Evolutionary conservation across 768 basidiomycete genomes (phyloP), one percentile per base, ranked within the genome.

Genomic region (Paxillus ammoniavirescens): DNA sequence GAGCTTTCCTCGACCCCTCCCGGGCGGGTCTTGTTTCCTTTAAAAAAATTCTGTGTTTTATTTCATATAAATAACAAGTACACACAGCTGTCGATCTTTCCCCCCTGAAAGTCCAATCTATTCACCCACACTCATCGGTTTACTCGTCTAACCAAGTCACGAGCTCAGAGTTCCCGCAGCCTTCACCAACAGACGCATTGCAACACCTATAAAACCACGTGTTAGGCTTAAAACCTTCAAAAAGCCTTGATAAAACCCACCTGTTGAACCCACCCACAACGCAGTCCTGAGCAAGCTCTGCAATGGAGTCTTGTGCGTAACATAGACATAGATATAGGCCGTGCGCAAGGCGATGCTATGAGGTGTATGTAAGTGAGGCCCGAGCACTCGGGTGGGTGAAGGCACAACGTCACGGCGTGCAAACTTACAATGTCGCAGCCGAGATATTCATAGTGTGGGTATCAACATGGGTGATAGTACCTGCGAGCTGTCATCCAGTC

Each of bases 341-440:
- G 43, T 26, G 21, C 54, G 54, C 26, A 55, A 31, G n/a, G 12
- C 15, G 42, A 55, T 28, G 17, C 49, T 55, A 33, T 14, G 18
- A 5, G 8, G 10, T 38, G 40, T n/a, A 15, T 38, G 40, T n/a
- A 12, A 21, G n/a, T 12, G 18, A 21, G 2, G 21, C 21, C 21
- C 21, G 21, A 10, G n/a, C 18, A 13, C 28, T 33, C 9, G 1
- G 26, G 23, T 26, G 5, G 23, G 36, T 17, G 14, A 12, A n/a
- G 6, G 15, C 31, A 15, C 6, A 17, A 43, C 33, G 10, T 28
- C 33, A 15, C 5, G 9, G 12, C 33, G n/a, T 8, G 21, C 10
- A 30, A 15, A 55, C 44, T 17, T 38, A 52, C 50, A 47, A 52
- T 14, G 26, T 15, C 33, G 46, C 18, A 48, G 48, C 33, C 4